phyloP scores from a whole-genome alignment of 1,284 basidiomycete species.

The Ceratobasidium theobromae region DNA sequence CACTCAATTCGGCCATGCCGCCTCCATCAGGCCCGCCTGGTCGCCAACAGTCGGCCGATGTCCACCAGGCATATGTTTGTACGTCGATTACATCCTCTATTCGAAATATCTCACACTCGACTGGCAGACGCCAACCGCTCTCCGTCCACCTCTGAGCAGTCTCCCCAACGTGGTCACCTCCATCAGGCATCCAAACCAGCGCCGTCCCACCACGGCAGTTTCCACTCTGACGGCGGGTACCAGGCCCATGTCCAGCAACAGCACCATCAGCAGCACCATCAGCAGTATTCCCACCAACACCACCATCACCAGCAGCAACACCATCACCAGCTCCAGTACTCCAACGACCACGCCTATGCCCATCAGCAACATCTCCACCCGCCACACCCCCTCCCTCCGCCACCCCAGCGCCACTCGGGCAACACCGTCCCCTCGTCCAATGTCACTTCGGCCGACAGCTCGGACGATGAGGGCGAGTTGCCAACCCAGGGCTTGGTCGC shows the following conservation, averaged over 20 bases:
- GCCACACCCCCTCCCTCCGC: conserved; percentile 32
- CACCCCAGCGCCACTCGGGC: conserved; percentile 25
- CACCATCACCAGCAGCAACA: conserved; percentile 38
- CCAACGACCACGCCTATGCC: conserved; percentile 3
- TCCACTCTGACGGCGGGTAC: conserved; percentile 28
- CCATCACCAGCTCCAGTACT: conserved; percentile 29
- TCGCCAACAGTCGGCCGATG: neutral
- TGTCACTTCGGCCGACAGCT: conserved; percentile 71
- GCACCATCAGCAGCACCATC: conserved; percentile 12
- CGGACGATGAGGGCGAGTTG: conserved; percentile 73
- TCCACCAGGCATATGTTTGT: conserved; percentile 14
- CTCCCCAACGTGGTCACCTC: conserved; percentile 7
- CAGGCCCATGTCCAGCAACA: conserved; percentile 1
- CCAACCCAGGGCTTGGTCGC: conserved; percentile 78
- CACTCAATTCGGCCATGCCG: conserved; percentile 6
- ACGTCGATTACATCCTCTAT: neutral
- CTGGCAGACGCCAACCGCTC: conserved; percentile 13
- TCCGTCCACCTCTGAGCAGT: neutral
- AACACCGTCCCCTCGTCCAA: conserved; percentile 42
- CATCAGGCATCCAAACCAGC: conserved; percentile 11
- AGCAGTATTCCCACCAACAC: conserved; percentile 21
- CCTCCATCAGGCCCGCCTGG: neutral
- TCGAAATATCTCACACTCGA: conserved; percentile 19
- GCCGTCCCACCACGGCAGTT: conserved; percentile 27
- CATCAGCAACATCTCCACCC: conserved; percentile 32